Percentiles rank a stretch among this genome's conserved stretches.
phyloP scores from a whole-genome alignment of 2,329 filamentous ascomycete genomes.

The Lasiodiplodia sp. region DNA sequence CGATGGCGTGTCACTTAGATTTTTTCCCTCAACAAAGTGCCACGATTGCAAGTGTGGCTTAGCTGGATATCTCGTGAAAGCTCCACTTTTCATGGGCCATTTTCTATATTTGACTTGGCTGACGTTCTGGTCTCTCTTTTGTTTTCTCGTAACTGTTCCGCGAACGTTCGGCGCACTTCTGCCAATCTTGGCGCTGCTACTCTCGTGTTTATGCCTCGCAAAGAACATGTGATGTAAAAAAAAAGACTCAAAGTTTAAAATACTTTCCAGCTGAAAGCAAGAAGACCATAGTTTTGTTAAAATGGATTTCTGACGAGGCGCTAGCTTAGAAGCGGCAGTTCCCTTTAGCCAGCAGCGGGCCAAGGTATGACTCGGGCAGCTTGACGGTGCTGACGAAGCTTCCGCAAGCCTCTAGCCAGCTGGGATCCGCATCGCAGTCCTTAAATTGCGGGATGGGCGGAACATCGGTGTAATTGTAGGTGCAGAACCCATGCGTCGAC shows the following conservation, averaged over 20 bases:
- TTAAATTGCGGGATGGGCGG: neutral
- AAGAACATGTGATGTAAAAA: neutral
- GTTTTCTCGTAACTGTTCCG: too few relatives aligned
- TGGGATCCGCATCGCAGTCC: conserved; percentile 2
- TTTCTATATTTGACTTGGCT: too few relatives aligned
- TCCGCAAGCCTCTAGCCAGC: conserved; percentile 1
- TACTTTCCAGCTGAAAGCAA: neutral
- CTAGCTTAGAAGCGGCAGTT: conserved; percentile 2
- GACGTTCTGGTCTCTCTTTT: too few relatives aligned
- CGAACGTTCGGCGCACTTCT: too few relatives aligned
- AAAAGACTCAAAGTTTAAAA: neutral
- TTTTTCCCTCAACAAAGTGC: neutral
- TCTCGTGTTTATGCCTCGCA: too few relatives aligned
- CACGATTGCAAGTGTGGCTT: too few relatives aligned
- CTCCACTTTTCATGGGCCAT: too few relatives aligned
- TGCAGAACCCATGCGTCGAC: conserved; percentile 17
- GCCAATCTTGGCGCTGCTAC: too few relatives aligned
- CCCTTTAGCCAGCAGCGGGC: neutral
- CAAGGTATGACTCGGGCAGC: conserved; percentile 6
- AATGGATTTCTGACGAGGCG: neutral
- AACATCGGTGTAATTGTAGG: conserved; percentile 3
- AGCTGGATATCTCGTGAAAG: too few relatives aligned
- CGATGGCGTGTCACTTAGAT: neutral
- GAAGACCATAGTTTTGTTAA: neutral
- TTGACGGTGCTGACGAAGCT: neutral